Evolutionary conservation across 208 protist genomes (phyloP), one percentile per base, ranked within the genome.

Genomic region (Wallacemonas sp.): DNA sequence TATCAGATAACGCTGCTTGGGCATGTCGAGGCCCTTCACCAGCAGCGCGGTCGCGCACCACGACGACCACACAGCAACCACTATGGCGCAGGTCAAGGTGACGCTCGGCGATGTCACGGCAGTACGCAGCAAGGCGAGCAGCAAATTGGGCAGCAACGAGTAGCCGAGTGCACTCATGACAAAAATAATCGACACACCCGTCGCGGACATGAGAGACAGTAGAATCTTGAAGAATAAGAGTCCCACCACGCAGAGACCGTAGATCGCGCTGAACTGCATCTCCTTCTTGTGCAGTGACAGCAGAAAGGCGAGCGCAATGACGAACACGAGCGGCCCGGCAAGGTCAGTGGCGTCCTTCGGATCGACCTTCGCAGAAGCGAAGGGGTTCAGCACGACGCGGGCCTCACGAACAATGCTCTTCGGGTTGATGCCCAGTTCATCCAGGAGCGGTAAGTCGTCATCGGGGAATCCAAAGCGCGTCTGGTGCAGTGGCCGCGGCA

Each of bases 181-280:
- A 66, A 91, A 86, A 38, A 83, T 73, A 30, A 94, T 34, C 3
- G 85, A 70, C 24, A 83, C 87, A 37, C 68, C 73, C 17, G 48
- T 61, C 19, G 39, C 19, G 27, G 76, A 76, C 83, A 95, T 89
- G 33, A 95, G 81, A 0, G 78, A 79, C 19, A 95, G 82, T 32
- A 95, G 74, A 2, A 86, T 44, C 63, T 89, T 90, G 46, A 81
- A 86, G 39, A 92, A 83, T 1, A 71, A 46, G 32, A 91, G 72
- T 24, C 89, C 89, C 39, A 91, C 19, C 8, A 95, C 79, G 26
- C 67, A 89, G 19, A 91, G 80, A 12, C 82, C 79, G 62, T 95
- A 95, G 53, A 92, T 87, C 29, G 83, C 83, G 62, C 79, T 91
- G 64, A 95, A 95, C 71, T 90, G 81, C 55, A 95, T 72, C 29